Conservation (phyloP, 2,329 filamentous ascomycete genomes). For the Lachnellula willkommii region DNA sequence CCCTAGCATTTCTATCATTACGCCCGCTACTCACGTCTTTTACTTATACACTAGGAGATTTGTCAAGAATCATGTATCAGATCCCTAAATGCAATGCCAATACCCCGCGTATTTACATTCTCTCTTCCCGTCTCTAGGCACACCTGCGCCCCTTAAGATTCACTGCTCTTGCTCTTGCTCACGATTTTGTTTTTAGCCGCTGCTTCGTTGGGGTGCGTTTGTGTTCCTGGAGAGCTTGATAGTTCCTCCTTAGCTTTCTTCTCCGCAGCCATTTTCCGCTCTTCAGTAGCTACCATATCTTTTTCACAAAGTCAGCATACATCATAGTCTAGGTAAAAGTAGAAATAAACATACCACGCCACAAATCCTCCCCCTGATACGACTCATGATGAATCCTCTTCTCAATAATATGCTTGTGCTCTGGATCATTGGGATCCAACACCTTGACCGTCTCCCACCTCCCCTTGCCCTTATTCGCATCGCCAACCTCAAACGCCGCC, state of each 20-base stretch:
- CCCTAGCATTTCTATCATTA: no score
- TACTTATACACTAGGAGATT: no score
- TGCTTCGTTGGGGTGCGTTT: constrained; percentile 51
- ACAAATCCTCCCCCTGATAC: constrained; percentile 85
- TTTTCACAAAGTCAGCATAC: constrained; percentile 21
- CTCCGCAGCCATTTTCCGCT: constrained; percentile 49
- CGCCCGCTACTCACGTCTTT: not conserved
- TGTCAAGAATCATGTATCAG: no score
- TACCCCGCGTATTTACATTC: no score
- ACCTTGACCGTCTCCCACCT: constrained; percentile 83
- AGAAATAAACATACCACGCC: constrained; percentile 63
- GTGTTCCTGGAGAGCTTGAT: not conserved
- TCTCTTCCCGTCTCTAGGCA: no score
- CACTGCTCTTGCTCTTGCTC: constrained; percentile 39
- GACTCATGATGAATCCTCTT: constrained; percentile 83
- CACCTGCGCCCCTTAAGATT: no score
- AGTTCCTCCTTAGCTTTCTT: constrained; percentile 38
- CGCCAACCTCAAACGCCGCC: constrained; percentile 65
- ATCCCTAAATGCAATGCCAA: no score
- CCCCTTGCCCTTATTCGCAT: constrained; percentile 69
- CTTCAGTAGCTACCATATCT: constrained; percentile 82
- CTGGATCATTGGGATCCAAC: constrained; percentile 72
- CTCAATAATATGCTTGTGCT: constrained; percentile 78
- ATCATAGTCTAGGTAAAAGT: not conserved
- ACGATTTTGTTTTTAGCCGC: constrained; percentile 48